These are phyloP conservation scores for Botrytis squamosa DNA, from an alignment of 2,329 filamentous ascomycete species.

Conservation along the genomic window DNA sequence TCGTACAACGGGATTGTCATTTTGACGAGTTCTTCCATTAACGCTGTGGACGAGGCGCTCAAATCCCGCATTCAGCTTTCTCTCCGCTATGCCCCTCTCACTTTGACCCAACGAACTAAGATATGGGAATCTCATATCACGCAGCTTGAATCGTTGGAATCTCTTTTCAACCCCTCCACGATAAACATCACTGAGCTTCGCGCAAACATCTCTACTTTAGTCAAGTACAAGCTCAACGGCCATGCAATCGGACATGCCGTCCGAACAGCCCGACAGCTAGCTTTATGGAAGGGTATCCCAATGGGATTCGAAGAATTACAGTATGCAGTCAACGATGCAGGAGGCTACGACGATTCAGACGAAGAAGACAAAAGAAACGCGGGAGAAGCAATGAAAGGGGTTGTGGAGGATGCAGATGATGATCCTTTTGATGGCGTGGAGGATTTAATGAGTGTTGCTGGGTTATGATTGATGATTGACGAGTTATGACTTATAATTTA, in stretches of 20 bases:
- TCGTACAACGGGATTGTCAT: conserved; percentile 44
- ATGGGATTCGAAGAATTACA: conserved; percentile 17
- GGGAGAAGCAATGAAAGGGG: neutral
- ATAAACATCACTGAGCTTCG: conserved; percentile 19
- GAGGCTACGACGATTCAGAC: neutral
- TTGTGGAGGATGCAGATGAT: neutral
- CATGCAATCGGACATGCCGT: conserved; percentile 21
- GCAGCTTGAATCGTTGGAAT: conserved; percentile 45
- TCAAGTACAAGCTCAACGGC: conserved; percentile 18
- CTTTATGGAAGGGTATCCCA: conserved; percentile 15
- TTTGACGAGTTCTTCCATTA: conserved; percentile 44
- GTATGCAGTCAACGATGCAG: conserved; percentile 8
- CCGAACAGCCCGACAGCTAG: conserved; percentile 23
- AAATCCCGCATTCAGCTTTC: conserved; percentile 40
- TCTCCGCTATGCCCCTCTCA: conserved; percentile 32
- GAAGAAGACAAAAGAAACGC: neutral
- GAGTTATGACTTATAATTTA: conserved; percentile 1
- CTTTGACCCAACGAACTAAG: conserved; percentile 12
- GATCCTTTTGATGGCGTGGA: conserved; percentile 15
- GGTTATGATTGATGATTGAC: conserved; percentile 8
- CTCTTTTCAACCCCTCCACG: conserved; percentile 8
- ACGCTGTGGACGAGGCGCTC: conserved; percentile 42
- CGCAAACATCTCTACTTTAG: conserved; percentile 3
- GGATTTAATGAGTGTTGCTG: conserved; percentile 20
- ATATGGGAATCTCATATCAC: conserved; percentile 24